These are phyloP conservation scores for Coprinopsis cinerea DNA, from an alignment of 768 basidiomycete species.

Conservation along the genomic window DNA sequence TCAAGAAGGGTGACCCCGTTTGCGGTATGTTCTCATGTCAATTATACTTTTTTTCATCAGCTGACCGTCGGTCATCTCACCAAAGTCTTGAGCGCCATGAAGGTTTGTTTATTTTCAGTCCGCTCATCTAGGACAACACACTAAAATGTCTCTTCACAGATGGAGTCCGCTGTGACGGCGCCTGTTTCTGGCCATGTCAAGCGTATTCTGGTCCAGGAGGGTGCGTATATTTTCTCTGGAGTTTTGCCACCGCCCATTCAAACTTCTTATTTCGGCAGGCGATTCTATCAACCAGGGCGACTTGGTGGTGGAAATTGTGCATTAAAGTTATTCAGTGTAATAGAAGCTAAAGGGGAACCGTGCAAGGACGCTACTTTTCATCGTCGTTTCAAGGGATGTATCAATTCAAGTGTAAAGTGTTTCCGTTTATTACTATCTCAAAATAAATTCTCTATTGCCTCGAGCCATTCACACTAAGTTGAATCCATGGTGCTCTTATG, in stretches of 20 bases:
- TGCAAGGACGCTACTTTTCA: too few relatives aligned
- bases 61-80: slow-evolving; percentile 17
- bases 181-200: slow-evolving; percentile 96
- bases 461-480: too few relatives aligned
- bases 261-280: slow-evolving; percentile 35
- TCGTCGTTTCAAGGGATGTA: too few relatives aligned
- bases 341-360: background rate
- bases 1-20: slow-evolving; percentile 96
- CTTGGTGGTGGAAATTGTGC: slow-evolving; percentile 82
- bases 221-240: slow-evolving; percentile 29
- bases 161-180: slow-evolving; percentile 96
- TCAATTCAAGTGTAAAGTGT: too few relatives aligned
- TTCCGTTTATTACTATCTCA: too few relatives aligned
- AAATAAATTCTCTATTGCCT: too few relatives aligned
- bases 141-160: slow-evolving; percentile 40
- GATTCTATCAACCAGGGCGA: slow-evolving; percentile 96
- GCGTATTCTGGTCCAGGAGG: slow-evolving; percentile 87
- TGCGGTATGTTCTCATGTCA: slow-evolving; percentile 56
- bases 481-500: too few relatives aligned
- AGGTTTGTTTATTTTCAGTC: slow-evolving; percentile 43
- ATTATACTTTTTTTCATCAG: slow-evolving; percentile 4
- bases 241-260: slow-evolving; percentile 2
- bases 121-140: slow-evolving; percentile 5
- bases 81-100: slow-evolving; percentile 94
- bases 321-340: slow-evolving; percentile 28